phyloP scores from a whole-genome alignment of 2,329 filamentous ascomycete genomes.

The Ceratocystis eucalypticola region DNA sequence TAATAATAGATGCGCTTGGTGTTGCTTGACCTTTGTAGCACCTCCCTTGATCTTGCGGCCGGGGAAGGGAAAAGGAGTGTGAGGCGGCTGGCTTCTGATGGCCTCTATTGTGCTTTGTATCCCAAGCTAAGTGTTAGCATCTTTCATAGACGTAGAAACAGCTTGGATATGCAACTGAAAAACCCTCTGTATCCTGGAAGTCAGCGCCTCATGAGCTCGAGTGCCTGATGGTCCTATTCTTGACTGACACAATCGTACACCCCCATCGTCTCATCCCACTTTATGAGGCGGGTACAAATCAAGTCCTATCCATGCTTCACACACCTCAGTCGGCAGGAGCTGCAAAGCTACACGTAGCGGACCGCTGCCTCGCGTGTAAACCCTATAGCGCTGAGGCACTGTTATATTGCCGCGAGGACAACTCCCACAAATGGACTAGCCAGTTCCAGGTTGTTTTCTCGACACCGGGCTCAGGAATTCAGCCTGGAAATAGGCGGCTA shows the following conservation, averaged over 20 bases:
- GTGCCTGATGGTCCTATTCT: not conserved
- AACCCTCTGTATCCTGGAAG: not conserved
- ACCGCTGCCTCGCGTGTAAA: not conserved
- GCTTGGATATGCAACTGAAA: not conserved
- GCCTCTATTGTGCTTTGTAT: too few species aligned
- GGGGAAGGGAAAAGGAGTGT: not conserved
- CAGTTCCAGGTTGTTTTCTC: not conserved
- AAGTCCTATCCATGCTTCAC: not conserved
- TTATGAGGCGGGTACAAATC: not conserved
- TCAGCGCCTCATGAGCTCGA: not conserved
- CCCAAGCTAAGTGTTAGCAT: not conserved
- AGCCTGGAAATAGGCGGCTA: not conserved
- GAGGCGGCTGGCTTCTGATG: not conserved
- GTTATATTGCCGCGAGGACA: not conserved
- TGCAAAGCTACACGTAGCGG: not conserved
- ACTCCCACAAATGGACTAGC: not conserved
- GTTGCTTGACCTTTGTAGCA: not conserved
- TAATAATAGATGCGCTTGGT: not conserved
- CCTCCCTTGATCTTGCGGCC: not conserved
- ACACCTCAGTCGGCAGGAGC: not conserved
- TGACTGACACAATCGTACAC: not conserved
- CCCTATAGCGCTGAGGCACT: not conserved
- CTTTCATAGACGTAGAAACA: not conserved
- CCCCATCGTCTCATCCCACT: not conserved
- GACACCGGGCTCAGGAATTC: not conserved